These are phyloP conservation scores for Trichoderma semiorbis DNA, from an alignment of 2,329 filamentous ascomycete species.

Conservation along the genomic window DNA sequence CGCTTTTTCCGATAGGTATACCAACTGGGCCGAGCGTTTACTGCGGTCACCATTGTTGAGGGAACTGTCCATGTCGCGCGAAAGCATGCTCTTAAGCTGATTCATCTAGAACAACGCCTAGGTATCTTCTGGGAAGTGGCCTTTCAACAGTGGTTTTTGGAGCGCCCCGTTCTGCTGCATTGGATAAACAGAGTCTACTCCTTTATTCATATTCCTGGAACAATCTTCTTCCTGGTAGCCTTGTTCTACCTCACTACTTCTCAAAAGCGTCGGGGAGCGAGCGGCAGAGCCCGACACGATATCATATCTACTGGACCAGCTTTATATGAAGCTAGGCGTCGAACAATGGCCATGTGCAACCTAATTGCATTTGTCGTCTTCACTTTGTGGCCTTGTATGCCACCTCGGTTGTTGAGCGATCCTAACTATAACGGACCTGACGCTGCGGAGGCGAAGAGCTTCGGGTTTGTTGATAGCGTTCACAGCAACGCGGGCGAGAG, in stretches of 20 bases:
- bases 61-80: conserved; percentile 66
- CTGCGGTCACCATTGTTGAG: conserved; percentile 64
- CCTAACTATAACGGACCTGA: conserved; percentile 51
- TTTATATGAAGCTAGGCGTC: conserved; percentile 53
- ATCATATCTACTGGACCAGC: conserved; percentile 39
- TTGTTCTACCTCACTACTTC: conserved; percentile 70
- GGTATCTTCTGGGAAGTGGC: conserved; percentile 62
- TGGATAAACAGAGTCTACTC: conserved; percentile 73
- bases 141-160: conserved; percentile 52
- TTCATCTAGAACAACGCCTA: conserved; percentile 62
- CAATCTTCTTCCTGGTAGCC: conserved; percentile 62
- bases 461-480: conserved; percentile 60
- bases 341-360: conserved; percentile 61
- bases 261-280: conserved; percentile 42
- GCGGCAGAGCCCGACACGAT: conserved; percentile 29
- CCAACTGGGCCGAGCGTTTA: conserved; percentile 69
- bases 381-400: conserved; percentile 63
- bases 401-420: conserved; percentile 57
- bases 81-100: conserved; percentile 63
- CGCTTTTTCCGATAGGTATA: conserved; percentile 53
- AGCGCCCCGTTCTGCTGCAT: conserved; percentile 54
- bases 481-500: conserved; percentile 49
- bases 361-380: conserved; percentile 59
- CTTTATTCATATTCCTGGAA: conserved; percentile 75
- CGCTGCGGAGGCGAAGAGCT: conserved; percentile 57